Percentiles rank a stretch among this genome's conserved stretches.
Evolutionary conservation across 805 yeast genomes (phyloP).

Genomic region (Wickerhamiella siamensis): DNA sequence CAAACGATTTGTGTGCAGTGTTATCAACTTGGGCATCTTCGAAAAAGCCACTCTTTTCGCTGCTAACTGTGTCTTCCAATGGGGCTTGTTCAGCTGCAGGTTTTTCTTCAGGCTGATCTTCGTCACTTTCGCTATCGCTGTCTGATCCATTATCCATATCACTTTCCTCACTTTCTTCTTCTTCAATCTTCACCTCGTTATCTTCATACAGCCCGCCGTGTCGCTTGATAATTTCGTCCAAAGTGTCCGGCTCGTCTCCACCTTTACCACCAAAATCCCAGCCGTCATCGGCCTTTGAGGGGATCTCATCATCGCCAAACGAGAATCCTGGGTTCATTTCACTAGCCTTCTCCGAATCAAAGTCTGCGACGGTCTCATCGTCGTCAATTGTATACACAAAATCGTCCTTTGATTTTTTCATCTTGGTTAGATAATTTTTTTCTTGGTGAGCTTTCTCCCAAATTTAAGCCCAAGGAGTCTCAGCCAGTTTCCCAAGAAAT

Average conservation of each 20-base stretch:
- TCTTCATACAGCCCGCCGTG: slow-evolving; percentile 57
- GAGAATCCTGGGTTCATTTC: slow-evolving; percentile 56
- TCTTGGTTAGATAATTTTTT: not conserved
- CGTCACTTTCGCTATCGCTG: slow-evolving; percentile 17
- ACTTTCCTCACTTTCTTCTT: slow-evolving; percentile 22
- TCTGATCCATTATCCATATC: slow-evolving; percentile 16
- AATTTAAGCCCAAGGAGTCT: too few species aligned
- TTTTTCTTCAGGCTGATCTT: slow-evolving; percentile 20
- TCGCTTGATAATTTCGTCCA: slow-evolving; percentile 73
- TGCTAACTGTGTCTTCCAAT: slow-evolving; percentile 24
- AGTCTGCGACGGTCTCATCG: slow-evolving; percentile 15
- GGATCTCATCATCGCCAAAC: slow-evolving; percentile 44
- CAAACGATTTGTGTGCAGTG: slow-evolving; percentile 48
- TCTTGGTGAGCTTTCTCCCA: too few species aligned
- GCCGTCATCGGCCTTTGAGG: slow-evolving; percentile 39
- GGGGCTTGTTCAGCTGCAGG: slow-evolving; percentile 23
- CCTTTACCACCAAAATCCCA: slow-evolving; percentile 58
- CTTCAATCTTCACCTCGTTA: slow-evolving; percentile 25
- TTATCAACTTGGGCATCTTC: slow-evolving; percentile 22
- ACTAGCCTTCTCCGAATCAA: slow-evolving; percentile 31
- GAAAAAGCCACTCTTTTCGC: slow-evolving; percentile 25
- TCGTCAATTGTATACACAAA: slow-evolving; percentile 18
- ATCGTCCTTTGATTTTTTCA: slow-evolving; percentile 8
- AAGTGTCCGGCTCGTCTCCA: slow-evolving; percentile 56
- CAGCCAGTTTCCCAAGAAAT: too few species aligned